Evolutionary conservation across 345 rosid species (phyloP).

Genomic region (Camelina laxa): DNA sequence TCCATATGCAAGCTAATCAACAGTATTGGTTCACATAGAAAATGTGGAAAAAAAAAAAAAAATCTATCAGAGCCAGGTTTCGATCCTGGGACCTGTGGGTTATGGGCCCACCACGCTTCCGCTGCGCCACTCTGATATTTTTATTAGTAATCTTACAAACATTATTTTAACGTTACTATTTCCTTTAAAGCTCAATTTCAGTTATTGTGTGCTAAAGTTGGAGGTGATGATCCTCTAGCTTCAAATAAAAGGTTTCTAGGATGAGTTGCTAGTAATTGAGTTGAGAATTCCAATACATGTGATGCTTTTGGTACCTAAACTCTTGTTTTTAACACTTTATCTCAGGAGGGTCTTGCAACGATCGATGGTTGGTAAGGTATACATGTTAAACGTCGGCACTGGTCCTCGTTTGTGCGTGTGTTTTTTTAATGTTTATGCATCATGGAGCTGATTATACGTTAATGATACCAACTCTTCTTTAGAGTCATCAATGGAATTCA

Average conservation of each 20-base stretch:
- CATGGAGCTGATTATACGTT: conserved; percentile 21
- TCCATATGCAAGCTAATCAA: no score
- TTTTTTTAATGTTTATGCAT: conserved; percentile 26
- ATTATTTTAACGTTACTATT: neutral
- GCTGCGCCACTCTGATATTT: conserved; percentile 82
- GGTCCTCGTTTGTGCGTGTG: conserved; percentile 64
- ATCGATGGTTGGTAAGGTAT: conserved; percentile 75
- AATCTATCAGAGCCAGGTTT: conserved; percentile 62
- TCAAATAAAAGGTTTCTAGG: conserved; percentile 89
- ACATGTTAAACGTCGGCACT: conserved; percentile 70
- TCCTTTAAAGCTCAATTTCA: conserved; percentile 83
- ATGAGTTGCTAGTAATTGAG: conserved; percentile 81
- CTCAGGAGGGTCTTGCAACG: conserved; percentile 89
- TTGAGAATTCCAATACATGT: neutral
- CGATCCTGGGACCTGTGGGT: conserved; percentile 89
- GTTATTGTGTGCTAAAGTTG: conserved; percentile 88
- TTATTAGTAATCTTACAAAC: fast-evolving
- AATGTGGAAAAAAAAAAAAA: neutral
- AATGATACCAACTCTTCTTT: neutral
- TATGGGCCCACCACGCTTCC: conserved; percentile 92
- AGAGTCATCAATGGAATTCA: neutral
- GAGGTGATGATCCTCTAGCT: conserved; percentile 89
- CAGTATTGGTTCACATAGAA: no score
- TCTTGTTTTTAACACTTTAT: neutral
- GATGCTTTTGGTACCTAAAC: conserved; percentile 29